Evolutionary conservation across 2,329 filamentous ascomycete genomes (phyloP).

Genomic region (Fusarium brevicatenulatum): DNA sequence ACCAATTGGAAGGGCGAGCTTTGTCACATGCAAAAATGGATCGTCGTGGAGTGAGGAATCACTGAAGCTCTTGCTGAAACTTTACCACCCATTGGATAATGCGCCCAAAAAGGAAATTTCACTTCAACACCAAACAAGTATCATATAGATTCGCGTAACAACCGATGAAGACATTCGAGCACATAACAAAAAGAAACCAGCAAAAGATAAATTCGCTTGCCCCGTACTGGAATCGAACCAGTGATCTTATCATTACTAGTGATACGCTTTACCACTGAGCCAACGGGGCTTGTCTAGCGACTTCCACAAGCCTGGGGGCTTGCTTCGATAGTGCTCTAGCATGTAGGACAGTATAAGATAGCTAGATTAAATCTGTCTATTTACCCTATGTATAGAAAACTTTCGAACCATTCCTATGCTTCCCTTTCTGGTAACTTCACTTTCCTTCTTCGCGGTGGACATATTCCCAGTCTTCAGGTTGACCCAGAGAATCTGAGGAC

Average conservation of each 20-base stretch:
- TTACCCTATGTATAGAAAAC: not conserved
- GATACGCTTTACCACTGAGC: slow-evolving; percentile 52
- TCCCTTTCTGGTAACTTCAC: too few species aligned
- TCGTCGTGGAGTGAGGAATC: not conserved
- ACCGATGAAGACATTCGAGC: not conserved
- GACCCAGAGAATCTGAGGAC: not conserved
- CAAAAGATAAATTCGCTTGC: slow-evolving; percentile 23
- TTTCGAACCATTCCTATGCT: not conserved
- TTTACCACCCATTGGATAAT: not conserved
- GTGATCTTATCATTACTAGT: slow-evolving; percentile 52
- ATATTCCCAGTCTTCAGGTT: not conserved
- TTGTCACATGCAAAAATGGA: not conserved
- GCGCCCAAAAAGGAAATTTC: not conserved
- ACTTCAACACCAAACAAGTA: not conserved
- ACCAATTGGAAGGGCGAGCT: not conserved
- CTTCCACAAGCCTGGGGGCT: not conserved
- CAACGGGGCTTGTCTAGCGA: slow-evolving; percentile 40
- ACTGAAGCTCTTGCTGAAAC: not conserved
- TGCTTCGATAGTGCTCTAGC: accelerated
- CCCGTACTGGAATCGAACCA: slow-evolving; percentile 50
- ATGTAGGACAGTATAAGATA: accelerated
- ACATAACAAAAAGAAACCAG: not conserved
- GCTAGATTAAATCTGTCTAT: not conserved
- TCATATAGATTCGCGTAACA: too few species aligned
- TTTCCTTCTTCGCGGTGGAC: too few species aligned